Base-by-base conservation (phyloP, 192 early-diverging fungal species). In the Backusella luteola region DNA sequence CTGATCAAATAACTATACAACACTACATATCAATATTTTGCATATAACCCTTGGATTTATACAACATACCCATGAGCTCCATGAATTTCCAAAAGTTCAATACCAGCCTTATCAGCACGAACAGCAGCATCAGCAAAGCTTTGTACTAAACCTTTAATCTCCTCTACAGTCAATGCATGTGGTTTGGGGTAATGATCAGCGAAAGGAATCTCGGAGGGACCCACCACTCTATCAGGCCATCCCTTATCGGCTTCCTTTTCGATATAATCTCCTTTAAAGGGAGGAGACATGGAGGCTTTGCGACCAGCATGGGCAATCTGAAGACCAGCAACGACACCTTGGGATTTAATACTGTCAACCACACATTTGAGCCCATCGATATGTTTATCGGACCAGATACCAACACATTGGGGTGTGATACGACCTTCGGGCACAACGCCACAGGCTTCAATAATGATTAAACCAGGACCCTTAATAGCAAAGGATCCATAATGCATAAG, bases 231-330 rank as follows among this genome's bases (percentile, higher is more conserved):
- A 21, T 92, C 83, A 17, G 89, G 90, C 93, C 94, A 96, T 6
- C 93, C 95, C 17, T 89, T 91, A 3, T 83, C 66, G 32, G 66
- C 77, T 15, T 74, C 56, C 29, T 46, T 69, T 26, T 71, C 81
- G 17, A 71, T 67, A 39, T 78, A 71, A 19, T 78, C 68, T 0
- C 53, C 46, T 29, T 34, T 38, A 21, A 73, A 80, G 0, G 75
- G 75, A 21, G 71, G 41, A 29, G 36, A 41, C 44, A 68, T 80
- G 8, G 76, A 80, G 42, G 59, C 84, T 75, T 97, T 96, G 63
- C 94, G 89, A 5, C 95, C 95, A 23, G 93, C 92, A 73, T 98
- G 96, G 0, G 89, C 92, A 5, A 97, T 71, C 76, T 98, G 95
- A 74, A 96, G 92, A 59, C 88, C 91, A 39, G 87, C 76, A 5